Conservation (phyloP, 2,329 filamentous ascomycete species). For the Epicoccum sorghinum region DNA sequence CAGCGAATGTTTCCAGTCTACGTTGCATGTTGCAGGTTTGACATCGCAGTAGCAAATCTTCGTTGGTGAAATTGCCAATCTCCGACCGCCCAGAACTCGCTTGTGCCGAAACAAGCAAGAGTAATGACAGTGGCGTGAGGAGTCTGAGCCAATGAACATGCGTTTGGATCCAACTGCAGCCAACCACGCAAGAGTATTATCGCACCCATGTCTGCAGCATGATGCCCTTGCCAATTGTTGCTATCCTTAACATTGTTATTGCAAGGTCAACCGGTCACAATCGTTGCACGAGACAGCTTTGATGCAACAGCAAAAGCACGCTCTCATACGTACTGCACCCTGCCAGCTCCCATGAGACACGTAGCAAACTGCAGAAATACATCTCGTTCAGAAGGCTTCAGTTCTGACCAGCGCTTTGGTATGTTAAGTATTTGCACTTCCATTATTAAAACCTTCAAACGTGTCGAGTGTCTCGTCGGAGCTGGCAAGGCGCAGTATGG, state of each 20-base stretch:
- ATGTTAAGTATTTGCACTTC: no score
- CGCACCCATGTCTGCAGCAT: background rate
- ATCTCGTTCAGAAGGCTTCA: no score
- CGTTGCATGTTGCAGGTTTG: slow-evolving; percentile 7
- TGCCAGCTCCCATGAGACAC: no score
- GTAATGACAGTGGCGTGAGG: slow-evolving; percentile 7
- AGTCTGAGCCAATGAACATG: slow-evolving; percentile 10
- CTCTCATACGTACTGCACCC: no score
- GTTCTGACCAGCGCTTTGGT: background rate
- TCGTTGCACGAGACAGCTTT: background rate
- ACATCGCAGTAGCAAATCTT: slow-evolving; percentile 3
- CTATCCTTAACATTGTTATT: slow-evolving; percentile 5
- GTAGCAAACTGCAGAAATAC: no score
- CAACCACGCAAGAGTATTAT: background rate
- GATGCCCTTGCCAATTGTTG: background rate
- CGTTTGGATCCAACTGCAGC: slow-evolving; percentile 1
- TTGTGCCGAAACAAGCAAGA: slow-evolving; percentile 12
- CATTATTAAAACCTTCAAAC: no score
- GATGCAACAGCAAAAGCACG: background rate
- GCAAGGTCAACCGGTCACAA: slow-evolving; percentile 9
- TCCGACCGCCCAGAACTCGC: slow-evolving; percentile 11
- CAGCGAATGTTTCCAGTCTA: slow-evolving; percentile 9
- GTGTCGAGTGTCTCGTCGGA: no score
- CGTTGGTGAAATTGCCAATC: slow-evolving; percentile 13
- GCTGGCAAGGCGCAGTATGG: no score